Evolutionary conservation across 2,329 filamentous ascomycete genomes (phyloP).

Genomic region (Xylaria sp.): DNA sequence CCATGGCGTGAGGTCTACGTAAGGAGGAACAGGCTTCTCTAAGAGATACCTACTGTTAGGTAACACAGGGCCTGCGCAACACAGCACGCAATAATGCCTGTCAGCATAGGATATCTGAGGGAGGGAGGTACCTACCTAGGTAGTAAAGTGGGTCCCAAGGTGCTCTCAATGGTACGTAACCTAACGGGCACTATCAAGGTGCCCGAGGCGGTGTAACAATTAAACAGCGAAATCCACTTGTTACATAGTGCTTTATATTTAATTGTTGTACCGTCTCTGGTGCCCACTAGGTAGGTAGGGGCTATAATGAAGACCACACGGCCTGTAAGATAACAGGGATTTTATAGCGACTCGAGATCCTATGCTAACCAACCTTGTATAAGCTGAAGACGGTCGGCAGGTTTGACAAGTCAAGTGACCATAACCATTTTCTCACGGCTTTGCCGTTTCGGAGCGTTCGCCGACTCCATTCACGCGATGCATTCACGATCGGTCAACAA

Average conservation of each 20-base stretch:
- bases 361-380: conserved; percentile 13
- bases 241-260: too few relatives aligned
- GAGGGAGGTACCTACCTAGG: neutral
- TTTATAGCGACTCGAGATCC: neutral
- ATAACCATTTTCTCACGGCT: neutral
- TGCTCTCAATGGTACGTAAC: neutral
- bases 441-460: neutral
- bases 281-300: neutral
- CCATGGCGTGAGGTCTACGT: neutral
- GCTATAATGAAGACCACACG: neutral
- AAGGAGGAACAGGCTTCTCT: neutral
- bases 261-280: too few relatives aligned
- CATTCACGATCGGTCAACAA: neutral
- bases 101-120: neutral
- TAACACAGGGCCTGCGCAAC: neutral
- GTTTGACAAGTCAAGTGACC: conserved; percentile 16
- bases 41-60: too few relatives aligned
- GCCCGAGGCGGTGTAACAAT: too few relatives aligned
- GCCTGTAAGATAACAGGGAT: neutral
- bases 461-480: neutral
- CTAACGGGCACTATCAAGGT: neutral
- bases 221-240: too few relatives aligned
- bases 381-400: conserved; percentile 5
- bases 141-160: neutral
- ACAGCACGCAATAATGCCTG: neutral